phyloP scores from a whole-genome alignment of 1,139 yeast species.

The Kodamaea anthophila region DNA sequence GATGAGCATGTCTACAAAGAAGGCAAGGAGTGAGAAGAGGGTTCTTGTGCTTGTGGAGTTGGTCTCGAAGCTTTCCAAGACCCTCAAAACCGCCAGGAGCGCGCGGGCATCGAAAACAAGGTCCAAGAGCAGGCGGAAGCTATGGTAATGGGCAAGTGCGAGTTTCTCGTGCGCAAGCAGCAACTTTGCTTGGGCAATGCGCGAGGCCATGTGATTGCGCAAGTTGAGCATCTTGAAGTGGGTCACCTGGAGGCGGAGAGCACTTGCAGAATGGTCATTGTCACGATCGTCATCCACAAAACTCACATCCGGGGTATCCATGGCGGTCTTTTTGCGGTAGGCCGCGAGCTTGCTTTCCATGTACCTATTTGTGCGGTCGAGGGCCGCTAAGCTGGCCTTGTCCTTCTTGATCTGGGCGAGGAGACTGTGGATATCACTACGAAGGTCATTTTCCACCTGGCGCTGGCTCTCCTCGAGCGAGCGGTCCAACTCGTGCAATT shows the following conservation, averaged over 20 bases:
- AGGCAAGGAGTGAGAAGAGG: too few species aligned
- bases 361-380: slow-evolving; percentile 28
- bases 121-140: slow-evolving; percentile 7
- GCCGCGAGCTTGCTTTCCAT: slow-evolving; percentile 15
- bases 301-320: slow-evolving; percentile 6
- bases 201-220: slow-evolving; percentile 9
- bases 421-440: slow-evolving; percentile 35
- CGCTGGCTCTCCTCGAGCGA: slow-evolving; percentile 57
- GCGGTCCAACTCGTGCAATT: slow-evolving; percentile 52
- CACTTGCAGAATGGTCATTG: too few species aligned
- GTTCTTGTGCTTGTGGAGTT: too few species aligned
- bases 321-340: slow-evolving; percentile 2
- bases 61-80: too few species aligned
- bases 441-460: slow-evolving; percentile 51
- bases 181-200: slow-evolving; percentile 9
- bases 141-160: slow-evolving; percentile 3
- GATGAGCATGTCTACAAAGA: too few species aligned
- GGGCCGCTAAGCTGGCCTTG: slow-evolving; percentile 19
- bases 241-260: slow-evolving; percentile 15
- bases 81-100: too few species aligned
- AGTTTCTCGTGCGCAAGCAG: slow-evolving; percentile 9
- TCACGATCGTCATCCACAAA: slow-evolving; percentile 6
- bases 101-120: slow-evolving; percentile 6
- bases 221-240: slow-evolving; percentile 10
- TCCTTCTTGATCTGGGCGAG: slow-evolving; percentile 22